These are phyloP conservation scores for Gypsophila paniculata DNA, from an alignment of 179 eudicot genomes.

Conservation along the genomic window DNA sequence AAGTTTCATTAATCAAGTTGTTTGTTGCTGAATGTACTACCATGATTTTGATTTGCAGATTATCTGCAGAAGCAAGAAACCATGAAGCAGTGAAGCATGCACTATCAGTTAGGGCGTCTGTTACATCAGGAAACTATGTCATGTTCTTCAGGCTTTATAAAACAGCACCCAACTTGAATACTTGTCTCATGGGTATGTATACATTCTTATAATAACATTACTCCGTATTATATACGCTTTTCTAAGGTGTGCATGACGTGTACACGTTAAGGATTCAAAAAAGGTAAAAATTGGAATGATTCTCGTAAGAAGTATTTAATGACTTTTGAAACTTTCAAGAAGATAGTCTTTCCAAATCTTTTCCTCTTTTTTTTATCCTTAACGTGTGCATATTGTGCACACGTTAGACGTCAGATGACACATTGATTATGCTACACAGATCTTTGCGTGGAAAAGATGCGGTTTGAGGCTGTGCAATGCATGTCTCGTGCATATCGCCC, in stretches of 20 bases:
- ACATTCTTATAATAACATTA: neutral
- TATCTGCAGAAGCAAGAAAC: constrained; percentile 61
- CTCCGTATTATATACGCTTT: too few species aligned
- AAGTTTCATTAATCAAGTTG: neutral
- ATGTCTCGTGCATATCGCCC: constrained; percentile 91
- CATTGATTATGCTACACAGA: constrained; percentile 40
- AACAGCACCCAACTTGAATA: constrained; percentile 73
- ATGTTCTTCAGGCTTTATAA: constrained; percentile 77
- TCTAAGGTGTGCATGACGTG: too few species aligned
- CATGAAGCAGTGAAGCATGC: constrained; percentile 89
- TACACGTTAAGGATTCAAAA: too few species aligned
- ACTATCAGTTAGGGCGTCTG: constrained; percentile 80
- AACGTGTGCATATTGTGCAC: too few species aligned
- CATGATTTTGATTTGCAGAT: constrained; percentile 40
- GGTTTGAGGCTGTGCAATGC: constrained; percentile 78
- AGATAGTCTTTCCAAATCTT: too few species aligned
- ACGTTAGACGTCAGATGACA: constrained; percentile 14
- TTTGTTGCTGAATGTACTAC: constrained; percentile 18
- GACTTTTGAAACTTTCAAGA: too few species aligned
- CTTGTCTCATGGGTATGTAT: constrained; percentile 78
- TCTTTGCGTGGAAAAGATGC: constrained; percentile 81
- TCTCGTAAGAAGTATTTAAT: too few species aligned
- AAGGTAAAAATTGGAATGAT: too few species aligned
- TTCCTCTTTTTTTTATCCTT: too few species aligned
- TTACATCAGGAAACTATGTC: constrained; percentile 81